Base-by-base conservation (phyloP, 2,329 filamentous ascomycete species). In the Talaromyces sp. region DNA sequence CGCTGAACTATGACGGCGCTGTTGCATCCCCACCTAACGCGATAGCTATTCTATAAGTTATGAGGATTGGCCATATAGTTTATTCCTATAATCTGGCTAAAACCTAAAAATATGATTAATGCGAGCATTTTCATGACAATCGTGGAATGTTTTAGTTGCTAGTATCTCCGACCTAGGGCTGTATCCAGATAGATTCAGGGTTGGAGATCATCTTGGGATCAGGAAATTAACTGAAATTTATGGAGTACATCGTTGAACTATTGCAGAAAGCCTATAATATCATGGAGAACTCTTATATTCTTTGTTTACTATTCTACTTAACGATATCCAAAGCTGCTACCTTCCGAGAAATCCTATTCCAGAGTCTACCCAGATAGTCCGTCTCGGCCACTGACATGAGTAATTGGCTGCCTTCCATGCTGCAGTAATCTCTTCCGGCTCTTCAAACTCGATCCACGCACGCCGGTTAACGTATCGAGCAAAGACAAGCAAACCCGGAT, bases 1-100 rank as follows among this genome's bases (percentile, higher is more conserved):
- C 80, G 0, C 70, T 82, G 19, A 81, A 82, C 53, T 77, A 79
- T 65, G 73, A 75, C 15, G 78, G 77, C 1, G 76, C 73, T 7
- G 72, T 79, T 2, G 75, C 73, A 25, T 77, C 74, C 53, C 77
- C 78, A 3, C 75, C 78, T 6, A 77, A 77, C 61, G 75, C 74
- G 17, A 43, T 43, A 43, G 40, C 40, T 43, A 43, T 43, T 43
- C n/a, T 43, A 43, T 43, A 43, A n/a, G 15, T 6, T 43, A 43
- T 19, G 17, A 8, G 40, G 1, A 13, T 36, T 36, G 15, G 5
- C 2, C 34, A 36, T 36, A 36, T 36, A 5, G 11, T 15, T 36
- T 8, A 1, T 13, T 13, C 13, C 34, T 36, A 36, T 36, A 36
- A 36, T 11, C 15, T 36, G 34, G 34, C 34, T 36, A 36, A 13